Conservation (phyloP, 768 basidiomycete genomes). For the Amanita rubescens region DNA sequence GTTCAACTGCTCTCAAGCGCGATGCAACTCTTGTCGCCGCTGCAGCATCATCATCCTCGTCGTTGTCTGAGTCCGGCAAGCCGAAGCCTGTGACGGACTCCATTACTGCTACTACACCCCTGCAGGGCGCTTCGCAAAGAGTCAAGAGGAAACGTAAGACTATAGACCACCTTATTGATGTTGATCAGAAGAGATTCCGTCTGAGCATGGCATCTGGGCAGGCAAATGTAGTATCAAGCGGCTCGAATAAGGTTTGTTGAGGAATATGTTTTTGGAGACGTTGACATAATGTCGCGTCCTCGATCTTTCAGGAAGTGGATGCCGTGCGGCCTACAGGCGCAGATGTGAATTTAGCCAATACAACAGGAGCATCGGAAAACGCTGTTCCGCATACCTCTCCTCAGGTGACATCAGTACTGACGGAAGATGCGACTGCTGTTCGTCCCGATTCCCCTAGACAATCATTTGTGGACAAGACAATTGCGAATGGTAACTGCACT, state of each 20-base stretch:
- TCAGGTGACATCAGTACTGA: not conserved
- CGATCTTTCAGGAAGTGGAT: not conserved
- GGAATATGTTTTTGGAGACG: not conserved
- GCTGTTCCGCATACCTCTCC: not conserved
- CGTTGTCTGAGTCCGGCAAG: not conserved
- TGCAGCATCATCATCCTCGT: not conserved
- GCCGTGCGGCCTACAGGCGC: not conserved
- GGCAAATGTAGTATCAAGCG: not conserved
- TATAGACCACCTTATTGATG: not conserved
- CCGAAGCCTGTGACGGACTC: not conserved
- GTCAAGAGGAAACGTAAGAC: slow-evolving; percentile 4
- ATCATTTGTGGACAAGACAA: not conserved
- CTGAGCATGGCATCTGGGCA: not conserved
- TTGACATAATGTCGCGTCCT: not conserved
- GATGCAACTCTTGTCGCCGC: not conserved
- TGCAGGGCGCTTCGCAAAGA: not conserved
- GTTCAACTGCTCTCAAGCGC: not conserved
- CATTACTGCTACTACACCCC: not conserved
- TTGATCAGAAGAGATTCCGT: slow-evolving; percentile 5
- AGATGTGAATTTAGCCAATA: not conserved
- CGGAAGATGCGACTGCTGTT: not conserved
- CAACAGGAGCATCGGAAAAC: not conserved
- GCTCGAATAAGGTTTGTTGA: not conserved
- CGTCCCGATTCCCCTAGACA: not conserved
- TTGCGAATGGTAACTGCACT: not conserved